Evolutionary conservation across 257 asterid species (phyloP), one percentile per base, ranked within the genome.

Genomic region (Solanum bulbocastanum): DNA sequence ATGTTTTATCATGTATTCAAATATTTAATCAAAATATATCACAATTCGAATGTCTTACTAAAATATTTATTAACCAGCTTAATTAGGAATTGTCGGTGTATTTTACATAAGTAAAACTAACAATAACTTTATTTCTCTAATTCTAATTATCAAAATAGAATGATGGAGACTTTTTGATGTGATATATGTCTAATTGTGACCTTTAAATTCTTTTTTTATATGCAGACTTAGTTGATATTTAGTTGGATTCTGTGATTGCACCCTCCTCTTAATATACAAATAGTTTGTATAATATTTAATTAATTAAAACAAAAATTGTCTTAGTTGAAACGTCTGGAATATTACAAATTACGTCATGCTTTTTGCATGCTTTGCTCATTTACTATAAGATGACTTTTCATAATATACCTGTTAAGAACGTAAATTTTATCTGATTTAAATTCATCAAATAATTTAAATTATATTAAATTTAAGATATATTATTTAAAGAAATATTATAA

Each of bases 311-410:
- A 71, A 30, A 71, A 71, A 32, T 71, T 33, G 78, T 32, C 78
- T 71, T 71, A 33, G 23, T 71, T 14, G 13, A 93, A 82, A 91
- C 91, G 56, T 81, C 85, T 74, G 89, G 85, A 82, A 10, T 52
- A 35, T 37, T 13, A 11, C 35, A 42, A 87, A 9, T 56, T 90
- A 74, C 62, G 92, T 89, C 94, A 90, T 89, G 30, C 66, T 83
- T 15, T 32, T 68, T 35, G 76, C 76, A 69, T 15, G 0, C 3
- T 71, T 71, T 69, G 76, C 23, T 69, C 76, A 66, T 66, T 10
- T 65, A 25, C 35, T 33, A n/a, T n/a, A n/a, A 10, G 71, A 62
- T 3, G 32, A 10, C 33, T 62, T 62, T 18, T 56, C 62, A 56
- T 56, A 49, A 49, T 49, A 52, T 52, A 46, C 6, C 6, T 4